Conservation (phyloP, 164 flowering plant genomes). For the Paratinospora sagittata region DNA sequence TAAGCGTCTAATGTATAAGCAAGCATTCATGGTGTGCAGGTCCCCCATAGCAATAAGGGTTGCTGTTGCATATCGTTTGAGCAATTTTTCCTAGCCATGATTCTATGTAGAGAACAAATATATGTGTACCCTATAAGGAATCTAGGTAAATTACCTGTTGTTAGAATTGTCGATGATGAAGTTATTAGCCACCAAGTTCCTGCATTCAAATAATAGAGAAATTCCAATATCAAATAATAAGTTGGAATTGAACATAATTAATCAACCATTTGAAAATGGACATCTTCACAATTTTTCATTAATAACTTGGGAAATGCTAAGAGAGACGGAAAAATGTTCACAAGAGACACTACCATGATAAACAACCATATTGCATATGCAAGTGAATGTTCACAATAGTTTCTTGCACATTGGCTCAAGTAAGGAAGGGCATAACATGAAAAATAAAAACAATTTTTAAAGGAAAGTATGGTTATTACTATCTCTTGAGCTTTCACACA, state of each 20-base stretch:
- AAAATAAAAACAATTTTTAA: too few relatives aligned
- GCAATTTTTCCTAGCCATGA: not conserved
- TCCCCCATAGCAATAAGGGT: not conserved
- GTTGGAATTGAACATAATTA: not conserved
- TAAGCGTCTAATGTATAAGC: not conserved
- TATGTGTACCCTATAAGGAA: not conserved
- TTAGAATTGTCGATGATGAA: not conserved
- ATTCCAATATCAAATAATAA: not conserved
- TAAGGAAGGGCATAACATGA: too few relatives aligned
- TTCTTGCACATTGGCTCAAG: too few relatives aligned
- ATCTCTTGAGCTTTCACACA: too few relatives aligned
- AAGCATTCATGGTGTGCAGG: not conserved
- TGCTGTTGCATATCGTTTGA: not conserved
- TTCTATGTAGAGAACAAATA: not conserved
- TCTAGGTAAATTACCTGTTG: not conserved
- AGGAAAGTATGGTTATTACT: too few relatives aligned
- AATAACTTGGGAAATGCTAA: not conserved
- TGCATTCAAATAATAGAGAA: not conserved
- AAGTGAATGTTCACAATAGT: too few relatives aligned
- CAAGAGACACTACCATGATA: too few relatives aligned
- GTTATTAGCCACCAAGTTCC: constrained; percentile 12
- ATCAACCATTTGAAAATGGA: not conserved
- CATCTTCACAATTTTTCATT: not conserved
- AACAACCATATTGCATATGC: too few relatives aligned
- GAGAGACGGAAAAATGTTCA: not conserved